These are phyloP conservation scores for Sanchytrium tribonematis DNA, from an alignment of 371 early-diverging fungal species.

Conservation along the genomic window DNA sequence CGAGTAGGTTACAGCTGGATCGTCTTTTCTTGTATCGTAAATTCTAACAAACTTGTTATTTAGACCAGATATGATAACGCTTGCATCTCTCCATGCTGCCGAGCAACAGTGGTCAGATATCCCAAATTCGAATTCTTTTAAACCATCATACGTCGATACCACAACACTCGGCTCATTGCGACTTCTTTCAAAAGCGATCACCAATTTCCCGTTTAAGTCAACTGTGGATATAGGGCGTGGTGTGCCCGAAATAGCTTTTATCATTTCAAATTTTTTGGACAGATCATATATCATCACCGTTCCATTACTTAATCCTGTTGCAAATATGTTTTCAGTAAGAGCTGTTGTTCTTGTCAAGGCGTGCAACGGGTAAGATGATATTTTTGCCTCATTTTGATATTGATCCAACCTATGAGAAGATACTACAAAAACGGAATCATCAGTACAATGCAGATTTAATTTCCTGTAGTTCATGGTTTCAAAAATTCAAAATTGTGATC, in stretches of 20 bases:
- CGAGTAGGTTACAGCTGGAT: neutral
- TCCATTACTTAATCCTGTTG: slow-evolving; percentile 1
- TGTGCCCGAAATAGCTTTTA: neutral
- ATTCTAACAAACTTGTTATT: neutral
- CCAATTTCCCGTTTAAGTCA: neutral
- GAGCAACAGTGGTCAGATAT: neutral
- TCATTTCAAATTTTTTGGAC: neutral
- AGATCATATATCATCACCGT: neutral
- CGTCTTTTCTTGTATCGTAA: neutral
- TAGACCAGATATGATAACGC: neutral
- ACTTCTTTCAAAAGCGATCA: neutral
- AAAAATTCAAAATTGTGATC: no score
- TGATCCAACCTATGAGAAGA: neutral
- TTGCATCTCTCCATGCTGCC: neutral
- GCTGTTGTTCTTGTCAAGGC: neutral
- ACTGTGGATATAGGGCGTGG: neutral
- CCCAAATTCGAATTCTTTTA: neutral
- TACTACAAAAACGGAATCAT: neutral
- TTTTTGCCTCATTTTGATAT: neutral
- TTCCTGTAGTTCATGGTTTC: neutral
- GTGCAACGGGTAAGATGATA: neutral
- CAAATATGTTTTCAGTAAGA: neutral
- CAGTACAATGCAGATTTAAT: neutral
- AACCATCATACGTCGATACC: neutral
- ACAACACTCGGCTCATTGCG: neutral